These are phyloP conservation scores for Linaria vulgaris DNA, from an alignment of 257 asterid species.

Conservation along the genomic window DNA sequence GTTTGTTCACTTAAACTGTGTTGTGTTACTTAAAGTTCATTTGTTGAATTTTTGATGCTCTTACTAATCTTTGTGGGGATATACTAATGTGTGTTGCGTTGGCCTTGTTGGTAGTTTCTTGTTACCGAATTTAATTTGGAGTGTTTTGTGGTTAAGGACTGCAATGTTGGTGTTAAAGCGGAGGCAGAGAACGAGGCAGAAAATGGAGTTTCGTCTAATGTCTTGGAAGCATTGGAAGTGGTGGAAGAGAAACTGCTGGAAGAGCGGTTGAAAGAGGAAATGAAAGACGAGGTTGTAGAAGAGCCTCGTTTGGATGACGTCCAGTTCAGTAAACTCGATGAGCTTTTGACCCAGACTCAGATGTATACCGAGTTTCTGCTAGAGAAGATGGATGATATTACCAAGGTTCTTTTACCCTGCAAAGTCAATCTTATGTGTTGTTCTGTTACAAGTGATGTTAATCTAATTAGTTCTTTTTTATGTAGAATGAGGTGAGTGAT, in stretches of 20 bases:
- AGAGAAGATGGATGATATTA: constrained; percentile 92
- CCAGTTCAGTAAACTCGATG: constrained; percentile 80
- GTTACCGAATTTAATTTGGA: constrained; percentile 12
- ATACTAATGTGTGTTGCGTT: neutral
- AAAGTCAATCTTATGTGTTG: constrained; percentile 1
- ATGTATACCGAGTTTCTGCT: constrained; percentile 88
- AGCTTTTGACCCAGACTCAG: constrained; percentile 89
- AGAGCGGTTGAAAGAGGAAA: constrained; percentile 47
- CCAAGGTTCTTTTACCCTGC: constrained; percentile 44
- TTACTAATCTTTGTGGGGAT: constrained; percentile 1
- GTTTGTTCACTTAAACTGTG: neutral
- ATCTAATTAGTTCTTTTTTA: constrained; percentile 22
- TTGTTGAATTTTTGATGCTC: constrained; percentile 1
- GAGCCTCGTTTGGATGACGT: constrained; percentile 56
- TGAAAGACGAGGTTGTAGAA: constrained; percentile 33
- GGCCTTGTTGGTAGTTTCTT: neutral
- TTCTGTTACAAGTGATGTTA: constrained; percentile 18
- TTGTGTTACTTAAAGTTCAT: neutral
- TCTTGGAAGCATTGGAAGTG: constrained; percentile 51
- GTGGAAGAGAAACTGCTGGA: constrained; percentile 59
- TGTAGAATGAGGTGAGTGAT: constrained; percentile 59
- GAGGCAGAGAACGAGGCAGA: constrained; percentile 45
- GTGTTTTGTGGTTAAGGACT: constrained; percentile 44
- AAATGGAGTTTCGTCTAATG: constrained; percentile 38
- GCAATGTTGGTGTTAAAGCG: constrained; percentile 35